A percentile compares a stretch with the other conserved stretches of the same genome.
Evolutionary conservation across 1,284 basidiomycete genomes (phyloP).

Genomic region (Cutaneotrichosporon cutaneum): DNA sequence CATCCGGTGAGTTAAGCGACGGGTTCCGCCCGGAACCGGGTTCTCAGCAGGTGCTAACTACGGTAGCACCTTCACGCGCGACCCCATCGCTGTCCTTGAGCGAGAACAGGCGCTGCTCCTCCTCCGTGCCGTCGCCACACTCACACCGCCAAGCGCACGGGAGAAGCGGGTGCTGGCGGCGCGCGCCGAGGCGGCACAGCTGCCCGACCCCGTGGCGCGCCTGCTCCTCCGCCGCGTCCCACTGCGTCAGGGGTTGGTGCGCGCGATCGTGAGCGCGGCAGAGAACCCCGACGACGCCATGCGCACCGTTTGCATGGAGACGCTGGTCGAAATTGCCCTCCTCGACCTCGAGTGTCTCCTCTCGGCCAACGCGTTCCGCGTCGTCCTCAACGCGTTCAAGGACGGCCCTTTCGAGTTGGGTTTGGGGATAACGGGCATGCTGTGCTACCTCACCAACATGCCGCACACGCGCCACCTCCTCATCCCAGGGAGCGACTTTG

Average conservation of each 20-base stretch:
- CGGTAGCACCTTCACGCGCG: conserved; percentile 73
- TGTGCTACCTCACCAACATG: conserved; percentile 81
- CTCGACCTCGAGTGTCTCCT: conserved; percentile 83
- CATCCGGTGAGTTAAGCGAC: conserved; percentile 61
- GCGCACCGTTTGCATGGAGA: conserved; percentile 78
- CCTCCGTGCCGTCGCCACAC: conserved; percentile 72
- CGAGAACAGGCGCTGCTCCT: conserved; percentile 94
- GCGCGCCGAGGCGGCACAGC: background rate
- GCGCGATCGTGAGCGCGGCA: conserved; percentile 85
- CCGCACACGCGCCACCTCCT: conserved; percentile 79
- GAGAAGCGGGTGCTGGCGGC: background rate
- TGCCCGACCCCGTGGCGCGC: conserved; percentile 16
- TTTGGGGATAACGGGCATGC: conserved; percentile 76
- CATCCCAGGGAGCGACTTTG: conserved; percentile 80
- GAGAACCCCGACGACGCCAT: conserved; percentile 92
- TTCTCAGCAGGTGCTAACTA: conserved; percentile 1
- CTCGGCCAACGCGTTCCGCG: conserved; percentile 79
- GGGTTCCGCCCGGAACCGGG: background rate
- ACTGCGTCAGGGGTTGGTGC: conserved; percentile 66
- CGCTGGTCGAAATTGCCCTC: conserved; percentile 81
- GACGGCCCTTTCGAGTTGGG: conserved; percentile 85
- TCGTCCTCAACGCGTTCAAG: conserved; percentile 78
- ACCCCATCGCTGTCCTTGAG: conserved; percentile 75
- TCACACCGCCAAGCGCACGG: conserved; percentile 29
- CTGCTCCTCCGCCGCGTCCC: conserved; percentile 32